Evolutionary conservation across 1,139 yeast species (phyloP), one percentile per base, ranked within the genome.

Genomic region (Candida glucosophila): DNA sequence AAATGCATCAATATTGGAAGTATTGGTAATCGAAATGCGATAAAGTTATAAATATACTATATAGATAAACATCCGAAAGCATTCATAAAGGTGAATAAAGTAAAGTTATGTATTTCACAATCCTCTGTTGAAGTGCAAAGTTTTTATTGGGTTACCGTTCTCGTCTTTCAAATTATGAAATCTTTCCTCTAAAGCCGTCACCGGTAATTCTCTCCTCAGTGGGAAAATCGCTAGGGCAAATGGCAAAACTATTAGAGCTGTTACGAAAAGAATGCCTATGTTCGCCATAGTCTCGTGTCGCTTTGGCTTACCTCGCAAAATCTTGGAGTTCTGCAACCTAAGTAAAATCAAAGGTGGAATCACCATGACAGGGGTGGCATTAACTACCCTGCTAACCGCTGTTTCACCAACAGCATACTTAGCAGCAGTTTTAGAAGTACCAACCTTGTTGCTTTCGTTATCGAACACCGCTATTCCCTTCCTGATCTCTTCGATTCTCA

Each of bases 351-450:
- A 65, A 2, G 98, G 96, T 1, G 98, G 98, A 14, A 90, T 55
- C 13, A 82, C 98, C 98, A 90, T 90, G 41, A 90, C 71, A 12
- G 98, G 98, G 0, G 98, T 83, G 13, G 97, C 96, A 47, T 86
- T 90, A 41, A 90, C 81, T 26, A 90, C 95, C 47, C 98, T 69
- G 27, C 94, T 81, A 21, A 90, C 76, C 2, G 97, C 97, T 10
- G 98, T 90, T 55, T 90, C 97, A 12, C 94, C 96, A 23, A 90
- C 98, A 0, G 98, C 98, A 36, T 78, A 68, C 29, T 73, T 50
- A 1, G 98, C 98, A 6, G 98, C 98, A 19, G 64, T 71, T 49
- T 80, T 77, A 6, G 96, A 86, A 18, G 63, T 63, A 4, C 97
- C 98, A 12, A 86, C 68, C 22, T 67, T 60, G 32, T 67, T 67